These are phyloP conservation scores for Termitomyces sp. DNA, from an alignment of 768 basidiomycete species.

Conservation along the genomic window DNA sequence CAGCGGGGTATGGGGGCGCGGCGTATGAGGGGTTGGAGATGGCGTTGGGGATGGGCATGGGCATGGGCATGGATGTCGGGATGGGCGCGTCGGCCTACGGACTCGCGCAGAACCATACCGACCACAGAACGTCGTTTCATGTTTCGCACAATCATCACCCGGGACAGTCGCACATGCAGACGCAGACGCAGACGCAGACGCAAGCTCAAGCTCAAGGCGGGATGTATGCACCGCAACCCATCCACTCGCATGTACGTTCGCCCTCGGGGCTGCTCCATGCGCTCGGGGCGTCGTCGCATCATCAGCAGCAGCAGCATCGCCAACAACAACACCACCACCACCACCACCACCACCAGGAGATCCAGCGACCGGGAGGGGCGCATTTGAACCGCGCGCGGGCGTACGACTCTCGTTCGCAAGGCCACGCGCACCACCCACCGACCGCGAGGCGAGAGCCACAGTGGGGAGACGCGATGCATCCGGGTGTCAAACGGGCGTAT, in stretches of 20 bases:
- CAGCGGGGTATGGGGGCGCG: background rate
- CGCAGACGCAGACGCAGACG: background rate
- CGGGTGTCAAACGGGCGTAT: background rate
- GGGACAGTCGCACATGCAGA: background rate
- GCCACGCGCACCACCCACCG: no score
- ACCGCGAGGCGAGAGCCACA: background rate
- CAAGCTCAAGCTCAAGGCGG: background rate
- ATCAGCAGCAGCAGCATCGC: background rate
- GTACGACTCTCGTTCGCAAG: background rate
- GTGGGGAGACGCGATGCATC: background rate
- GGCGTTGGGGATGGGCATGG: background rate
- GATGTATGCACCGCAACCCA: background rate
- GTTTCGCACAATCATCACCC: background rate
- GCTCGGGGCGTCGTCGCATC: background rate
- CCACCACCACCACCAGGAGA: background rate
- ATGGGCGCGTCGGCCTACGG: background rate
- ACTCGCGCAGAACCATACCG: background rate
- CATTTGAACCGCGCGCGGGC: background rate
- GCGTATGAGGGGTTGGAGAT: background rate
- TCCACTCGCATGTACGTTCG: background rate
- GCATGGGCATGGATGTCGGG: background rate
- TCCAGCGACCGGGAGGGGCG: background rate
- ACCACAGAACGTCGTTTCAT: background rate
- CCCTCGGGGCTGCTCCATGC: background rate
- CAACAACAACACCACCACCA: background rate